Evolutionary conservation across 805 yeast genomes (phyloP).

Genomic region (Kluyveromyces aestuarii): DNA sequence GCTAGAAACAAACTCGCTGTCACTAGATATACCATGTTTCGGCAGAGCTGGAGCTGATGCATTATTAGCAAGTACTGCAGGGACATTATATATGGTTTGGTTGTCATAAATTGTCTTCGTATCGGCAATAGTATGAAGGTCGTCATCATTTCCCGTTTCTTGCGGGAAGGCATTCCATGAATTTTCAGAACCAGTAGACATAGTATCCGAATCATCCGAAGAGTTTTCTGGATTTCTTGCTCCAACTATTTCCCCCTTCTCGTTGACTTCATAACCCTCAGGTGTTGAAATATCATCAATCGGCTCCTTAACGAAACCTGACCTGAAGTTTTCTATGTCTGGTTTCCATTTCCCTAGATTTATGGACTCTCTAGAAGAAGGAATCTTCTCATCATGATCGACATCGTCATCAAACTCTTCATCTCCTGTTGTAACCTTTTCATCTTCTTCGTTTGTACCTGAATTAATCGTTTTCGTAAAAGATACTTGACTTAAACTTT

Average conservation of each 20-base stretch:
- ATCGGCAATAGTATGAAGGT: conserved; percentile 26
- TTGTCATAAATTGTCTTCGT: conserved; percentile 29
- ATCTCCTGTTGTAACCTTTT: not conserved
- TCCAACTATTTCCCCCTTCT: conserved; percentile 24
- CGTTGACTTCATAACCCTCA: conserved; percentile 28
- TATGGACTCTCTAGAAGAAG: conserved; percentile 20
- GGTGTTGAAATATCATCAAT: conserved; percentile 27
- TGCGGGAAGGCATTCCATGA: conserved; percentile 31
- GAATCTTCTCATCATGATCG: conserved; percentile 3
- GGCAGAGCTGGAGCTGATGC: conserved; percentile 28
- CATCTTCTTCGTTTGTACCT: not conserved
- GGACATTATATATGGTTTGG: conserved; percentile 28
- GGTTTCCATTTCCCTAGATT: conserved; percentile 53
- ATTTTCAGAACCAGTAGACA: conserved; percentile 27
- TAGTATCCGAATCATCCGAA: conserved; percentile 18
- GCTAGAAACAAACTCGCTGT: conserved; percentile 1
- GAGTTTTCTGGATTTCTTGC: conserved; percentile 23
- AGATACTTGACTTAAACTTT: not conserved
- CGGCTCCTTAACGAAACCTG: conserved; percentile 35
- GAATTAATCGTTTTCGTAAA: not conserved
- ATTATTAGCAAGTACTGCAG: conserved; percentile 23
- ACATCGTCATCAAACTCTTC: conserved; percentile 1
- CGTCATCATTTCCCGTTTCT: conserved; percentile 15
- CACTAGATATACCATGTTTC: conserved; percentile 2
- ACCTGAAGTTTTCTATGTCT: conserved; percentile 33